Conservation (phyloP, 176 grass and related monocot species). For the Triticum monococcum region DNA sequence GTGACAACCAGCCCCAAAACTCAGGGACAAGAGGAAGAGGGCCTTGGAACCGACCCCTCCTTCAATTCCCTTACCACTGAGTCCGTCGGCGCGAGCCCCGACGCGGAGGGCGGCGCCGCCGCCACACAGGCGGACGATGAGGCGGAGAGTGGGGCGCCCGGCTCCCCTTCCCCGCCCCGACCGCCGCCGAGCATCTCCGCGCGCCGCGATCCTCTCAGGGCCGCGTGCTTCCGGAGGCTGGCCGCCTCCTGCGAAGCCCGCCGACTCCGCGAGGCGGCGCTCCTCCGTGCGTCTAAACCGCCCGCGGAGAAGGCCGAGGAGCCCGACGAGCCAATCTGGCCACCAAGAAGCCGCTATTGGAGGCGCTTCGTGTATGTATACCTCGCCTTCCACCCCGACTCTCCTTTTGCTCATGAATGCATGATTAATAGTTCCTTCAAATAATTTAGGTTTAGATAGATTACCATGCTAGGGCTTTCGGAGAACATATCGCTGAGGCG, state of each 20-base stretch:
- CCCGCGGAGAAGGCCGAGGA: background rate
- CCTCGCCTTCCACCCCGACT: background rate
- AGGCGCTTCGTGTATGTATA: constrained; percentile 8
- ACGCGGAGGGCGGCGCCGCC: background rate
- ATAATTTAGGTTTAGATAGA: no score
- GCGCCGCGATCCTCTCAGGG: constrained; percentile 10
- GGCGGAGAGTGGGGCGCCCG: background rate
- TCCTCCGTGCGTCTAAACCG: background rate
- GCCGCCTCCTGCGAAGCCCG: background rate
- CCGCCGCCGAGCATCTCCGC: background rate
- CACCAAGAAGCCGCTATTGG: constrained; percentile 15
- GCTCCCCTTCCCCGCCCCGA: background rate
- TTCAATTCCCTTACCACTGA: no score
- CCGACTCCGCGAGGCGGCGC: background rate
- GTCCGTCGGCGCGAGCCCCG: no score
- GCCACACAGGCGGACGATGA: background rate
- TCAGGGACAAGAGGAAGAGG: no score
- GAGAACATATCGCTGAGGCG: no score
- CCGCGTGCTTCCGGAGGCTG: constrained; percentile 18
- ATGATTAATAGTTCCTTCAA: no score
- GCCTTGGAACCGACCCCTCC: no score
- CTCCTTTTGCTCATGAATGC: background rate
- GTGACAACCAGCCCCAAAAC: no score
- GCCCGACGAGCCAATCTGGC: background rate
- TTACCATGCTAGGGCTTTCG: no score